A percentile compares a stretch with the other conserved stretches of the same genome.
Conservation (phyloP, 1,284 basidiomycete genomes). For the Paramarasmius palmivorus region DNA sequence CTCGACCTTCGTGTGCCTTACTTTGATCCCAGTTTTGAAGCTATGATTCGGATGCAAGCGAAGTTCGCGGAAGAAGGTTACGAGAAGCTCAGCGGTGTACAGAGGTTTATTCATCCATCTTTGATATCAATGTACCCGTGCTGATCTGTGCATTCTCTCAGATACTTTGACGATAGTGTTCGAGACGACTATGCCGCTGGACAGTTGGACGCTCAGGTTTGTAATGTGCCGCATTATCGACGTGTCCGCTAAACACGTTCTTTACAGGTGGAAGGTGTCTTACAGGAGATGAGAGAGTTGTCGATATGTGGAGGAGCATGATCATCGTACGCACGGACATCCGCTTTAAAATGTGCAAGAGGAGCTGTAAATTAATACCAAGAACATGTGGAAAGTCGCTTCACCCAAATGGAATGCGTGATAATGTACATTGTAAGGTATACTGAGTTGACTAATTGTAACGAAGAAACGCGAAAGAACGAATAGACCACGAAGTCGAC, state of each 20-base stretch:
- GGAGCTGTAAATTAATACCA: no score
- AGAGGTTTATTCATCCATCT: conserved; percentile 55
- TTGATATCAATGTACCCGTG: neutral
- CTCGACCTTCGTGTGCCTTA: conserved; percentile 96
- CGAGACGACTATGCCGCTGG: conserved; percentile 97
- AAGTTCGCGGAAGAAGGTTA: conserved; percentile 98
- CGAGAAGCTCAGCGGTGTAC: conserved; percentile 95
- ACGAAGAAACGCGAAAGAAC: no score
- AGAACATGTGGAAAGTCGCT: no score
- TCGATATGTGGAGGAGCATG: conserved; percentile 78
- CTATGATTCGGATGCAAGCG: conserved; percentile 97
- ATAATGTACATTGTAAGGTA: no score
- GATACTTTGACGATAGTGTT: conserved; percentile 89
- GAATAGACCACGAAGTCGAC: no score
- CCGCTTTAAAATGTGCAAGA: no score
- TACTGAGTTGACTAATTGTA: no score
- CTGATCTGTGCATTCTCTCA: conserved; percentile 26
- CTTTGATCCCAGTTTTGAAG: conserved; percentile 98
- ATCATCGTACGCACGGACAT: no score
- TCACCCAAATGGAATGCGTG: no score
- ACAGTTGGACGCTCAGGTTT: conserved; percentile 89
- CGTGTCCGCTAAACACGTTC: conserved; percentile 6
- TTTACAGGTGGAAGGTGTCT: conserved; percentile 78
- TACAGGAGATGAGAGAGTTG: conserved; percentile 96
- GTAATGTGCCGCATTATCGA: conserved; percentile 7